Conservation (phyloP, 805 yeast species). For the Metschnikowia orientalis region DNA sequence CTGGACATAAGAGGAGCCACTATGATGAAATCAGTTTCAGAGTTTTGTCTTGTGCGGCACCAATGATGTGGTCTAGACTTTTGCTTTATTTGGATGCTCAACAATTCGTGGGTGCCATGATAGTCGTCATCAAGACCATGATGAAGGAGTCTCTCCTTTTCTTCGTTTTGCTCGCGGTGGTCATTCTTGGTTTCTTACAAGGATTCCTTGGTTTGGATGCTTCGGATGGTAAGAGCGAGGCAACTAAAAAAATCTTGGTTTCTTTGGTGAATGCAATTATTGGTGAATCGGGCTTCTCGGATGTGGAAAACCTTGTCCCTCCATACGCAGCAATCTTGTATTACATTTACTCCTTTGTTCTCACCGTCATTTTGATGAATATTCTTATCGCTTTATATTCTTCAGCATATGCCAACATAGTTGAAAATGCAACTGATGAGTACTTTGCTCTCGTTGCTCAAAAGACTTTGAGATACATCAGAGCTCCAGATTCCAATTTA, state of each 20-base stretch:
- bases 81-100: constrained; percentile 73
- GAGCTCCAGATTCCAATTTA: constrained; percentile 85
- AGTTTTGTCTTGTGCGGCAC: constrained; percentile 74
- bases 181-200: constrained; percentile 77
- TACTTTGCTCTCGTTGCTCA: constrained; percentile 81
- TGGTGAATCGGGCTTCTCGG: constrained; percentile 68
- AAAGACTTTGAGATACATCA: constrained; percentile 74
- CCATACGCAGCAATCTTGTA: constrained; percentile 83
- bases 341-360: constrained; percentile 71
- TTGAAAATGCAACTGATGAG: constrained; percentile 79
- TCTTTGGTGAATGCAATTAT: constrained; percentile 68
- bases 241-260: constrained; percentile 58
- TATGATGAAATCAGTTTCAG: constrained; percentile 63
- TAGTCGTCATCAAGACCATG: constrained; percentile 79
- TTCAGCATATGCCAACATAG: constrained; percentile 76
- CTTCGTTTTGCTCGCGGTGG: constrained; percentile 65
- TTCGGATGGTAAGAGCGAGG: constrained; percentile 79
- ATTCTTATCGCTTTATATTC: constrained; percentile 81
- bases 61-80: constrained; percentile 80
- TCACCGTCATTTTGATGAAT: constrained; percentile 72
- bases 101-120: constrained; percentile 82
- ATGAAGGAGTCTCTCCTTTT: constrained; percentile 83
- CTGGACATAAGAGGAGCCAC: constrained; percentile 21
- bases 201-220: constrained; percentile 85
- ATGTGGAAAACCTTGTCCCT: constrained; percentile 68